phyloP scores from a whole-genome alignment of 306 rosid species.

The Prunus armeniaca region DNA sequence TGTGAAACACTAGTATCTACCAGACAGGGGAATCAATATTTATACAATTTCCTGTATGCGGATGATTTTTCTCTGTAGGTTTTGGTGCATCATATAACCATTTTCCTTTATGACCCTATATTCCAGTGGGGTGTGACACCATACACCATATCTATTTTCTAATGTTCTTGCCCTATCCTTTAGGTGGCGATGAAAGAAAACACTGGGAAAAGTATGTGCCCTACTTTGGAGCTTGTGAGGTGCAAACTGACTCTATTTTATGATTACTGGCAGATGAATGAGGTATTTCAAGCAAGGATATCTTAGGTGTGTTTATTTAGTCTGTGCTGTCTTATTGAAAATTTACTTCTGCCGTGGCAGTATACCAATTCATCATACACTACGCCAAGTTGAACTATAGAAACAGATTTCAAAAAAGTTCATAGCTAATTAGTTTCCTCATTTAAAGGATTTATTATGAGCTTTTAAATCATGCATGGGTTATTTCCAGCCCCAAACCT shows the following conservation, averaged over 20 bases:
- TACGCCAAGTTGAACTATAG: neutral
- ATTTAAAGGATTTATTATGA: neutral
- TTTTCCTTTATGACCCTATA: neutral
- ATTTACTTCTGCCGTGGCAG: neutral
- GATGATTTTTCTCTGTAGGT: neutral
- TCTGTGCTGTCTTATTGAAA: neutral
- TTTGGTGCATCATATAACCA: neutral
- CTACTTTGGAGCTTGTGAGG: constrained; percentile 70
- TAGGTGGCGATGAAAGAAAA: constrained; percentile 66
- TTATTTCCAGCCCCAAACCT: neutral
- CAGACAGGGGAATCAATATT: neutral
- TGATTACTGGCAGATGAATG: constrained; percentile 89
- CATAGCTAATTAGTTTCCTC: neutral
- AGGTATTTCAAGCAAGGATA: constrained; percentile 53
- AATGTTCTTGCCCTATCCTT: constrained; percentile 14
- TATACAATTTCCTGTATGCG: neutral
- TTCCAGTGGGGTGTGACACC: neutral
- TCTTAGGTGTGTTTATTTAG: constrained; percentile 18
- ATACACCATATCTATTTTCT: neutral
- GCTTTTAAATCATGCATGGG: neutral
- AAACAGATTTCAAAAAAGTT: neutral
- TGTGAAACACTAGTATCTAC: neutral
- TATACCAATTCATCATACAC: neutral
- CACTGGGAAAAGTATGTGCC: constrained; percentile 30
- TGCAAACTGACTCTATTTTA: constrained; percentile 86